Evolutionary conservation across 177 flowering plant genomes (phyloP), one percentile per base, ranked within the genome.

Genomic region (Vitis hybrid): DNA sequence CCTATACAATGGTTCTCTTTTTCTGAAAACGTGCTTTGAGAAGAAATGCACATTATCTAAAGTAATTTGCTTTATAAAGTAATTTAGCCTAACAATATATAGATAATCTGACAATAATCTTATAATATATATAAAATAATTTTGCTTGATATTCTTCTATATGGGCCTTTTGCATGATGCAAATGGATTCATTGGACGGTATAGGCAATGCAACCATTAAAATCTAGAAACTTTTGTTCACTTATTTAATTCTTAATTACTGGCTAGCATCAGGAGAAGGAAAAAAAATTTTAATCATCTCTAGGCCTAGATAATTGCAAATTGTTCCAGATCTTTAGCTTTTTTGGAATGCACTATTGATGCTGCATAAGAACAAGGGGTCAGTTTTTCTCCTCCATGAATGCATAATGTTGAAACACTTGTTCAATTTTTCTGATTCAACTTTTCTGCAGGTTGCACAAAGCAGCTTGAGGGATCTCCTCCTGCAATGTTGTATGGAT

Each of bases 401-500:
- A 33, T 12, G 12, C n/a, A 11, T 13, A 11, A 22, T 5, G 14
- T 22, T 45, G 13, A 39, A 63, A 16, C 49, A 16, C 48, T 16
- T 14, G 16, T 15, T 63, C 5, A 16, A 6, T 50, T 50, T 18
- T 64, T n/a, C 33, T 5, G 16, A 10, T 20, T 51, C 31, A 2
- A 53, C 9, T 48, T 20, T 16, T 2, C 14, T 13, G 51, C 81
- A 95, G 99, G 95, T 96, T 78, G 86, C 90, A 67, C 81, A 87
- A 68, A 83, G 91, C 84, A 82, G 75, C 84, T 84, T 96, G 75
- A 87, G 89, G 79, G 98, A 96, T 61, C 74, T 96, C 72, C 95
- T 96, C 69, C 77, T 96, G 73, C 92, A 96, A 77, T 96, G 98
- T 75, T 96, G 99, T 75, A 81, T 81, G 88, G 98, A 96, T 86